These are phyloP conservation scores for Vaccinium vitisidaea DNA, from an alignment of 148 eudicot genomes.

Conservation along the genomic window DNA sequence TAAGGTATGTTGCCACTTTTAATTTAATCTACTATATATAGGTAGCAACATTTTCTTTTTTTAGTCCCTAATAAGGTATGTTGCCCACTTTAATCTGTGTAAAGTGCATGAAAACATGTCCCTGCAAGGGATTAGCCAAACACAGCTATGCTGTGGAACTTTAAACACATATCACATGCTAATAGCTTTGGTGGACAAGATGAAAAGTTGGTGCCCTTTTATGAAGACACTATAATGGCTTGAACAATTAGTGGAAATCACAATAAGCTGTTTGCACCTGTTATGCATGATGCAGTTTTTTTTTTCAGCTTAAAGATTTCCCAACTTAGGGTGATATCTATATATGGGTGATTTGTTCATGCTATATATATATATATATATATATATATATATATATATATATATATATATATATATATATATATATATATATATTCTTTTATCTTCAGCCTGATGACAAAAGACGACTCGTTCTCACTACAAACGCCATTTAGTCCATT, in stretches of 20 bases:
- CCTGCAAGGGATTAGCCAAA: background rate
- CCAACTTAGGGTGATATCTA: background rate
- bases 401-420: no score
- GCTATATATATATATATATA: no score
- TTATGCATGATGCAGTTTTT: background rate
- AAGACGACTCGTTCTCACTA: no score
- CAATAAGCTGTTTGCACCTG: background rate
- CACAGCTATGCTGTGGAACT: background rate
- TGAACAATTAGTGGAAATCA: background rate
- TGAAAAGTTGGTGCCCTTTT: background rate
- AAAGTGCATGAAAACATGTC: background rate
- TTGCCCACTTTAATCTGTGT: background rate
- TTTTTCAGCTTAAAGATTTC: constrained; percentile 5
- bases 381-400: no score
- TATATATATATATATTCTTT: no score
- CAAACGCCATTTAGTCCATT: no score
- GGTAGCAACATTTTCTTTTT: no score
- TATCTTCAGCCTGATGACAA: no score
- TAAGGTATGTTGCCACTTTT: no score
- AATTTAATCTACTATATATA: no score
- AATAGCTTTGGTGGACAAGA: constrained; percentile 10
- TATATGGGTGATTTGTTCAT: no score
- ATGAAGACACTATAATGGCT: background rate
- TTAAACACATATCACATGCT: background rate
- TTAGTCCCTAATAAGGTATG: no score